Evolutionary conservation across 768 basidiomycete species (phyloP).

Genomic region (Dentipellis fragilis): DNA sequence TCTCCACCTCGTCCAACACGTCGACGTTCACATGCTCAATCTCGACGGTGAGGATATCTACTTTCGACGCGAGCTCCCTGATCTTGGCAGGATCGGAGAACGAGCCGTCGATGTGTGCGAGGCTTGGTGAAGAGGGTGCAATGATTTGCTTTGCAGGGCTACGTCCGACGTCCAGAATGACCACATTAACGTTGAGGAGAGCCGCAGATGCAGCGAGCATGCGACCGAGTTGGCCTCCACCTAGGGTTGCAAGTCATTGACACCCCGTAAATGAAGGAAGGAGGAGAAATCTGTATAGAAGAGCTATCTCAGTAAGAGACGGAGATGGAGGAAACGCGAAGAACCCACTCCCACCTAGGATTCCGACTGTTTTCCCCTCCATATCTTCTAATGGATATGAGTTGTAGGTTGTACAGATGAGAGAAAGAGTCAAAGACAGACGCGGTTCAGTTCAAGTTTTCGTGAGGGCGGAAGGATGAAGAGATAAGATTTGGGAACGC

Average conservation of each 20-base stretch:
- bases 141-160: constrained; percentile 88
- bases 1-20: constrained; percentile 56
- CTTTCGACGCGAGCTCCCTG: constrained; percentile 63
- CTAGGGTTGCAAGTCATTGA: constrained; percentile 28
- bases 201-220: constrained; percentile 92
- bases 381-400: neutral
- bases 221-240: constrained; percentile 94
- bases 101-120: constrained; percentile 76
- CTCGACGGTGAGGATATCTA: constrained; percentile 87
- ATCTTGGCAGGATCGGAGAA: constrained; percentile 79
- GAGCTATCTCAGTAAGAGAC: neutral
- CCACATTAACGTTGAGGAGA: constrained; percentile 70
- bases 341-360: constrained; percentile 29
- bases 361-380: constrained; percentile 18
- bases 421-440: no score
- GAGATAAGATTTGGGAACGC: no score
- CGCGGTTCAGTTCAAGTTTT: no score
- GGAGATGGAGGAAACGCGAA: neutral
- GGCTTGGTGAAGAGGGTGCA: constrained; percentile 36
- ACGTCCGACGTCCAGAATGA: constrained; percentile 77
- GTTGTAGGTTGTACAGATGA: no score
- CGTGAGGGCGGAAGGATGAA: no score
- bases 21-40: constrained; percentile 90
- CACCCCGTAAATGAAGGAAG: neutral
- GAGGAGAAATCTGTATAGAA: neutral